Conservation (phyloP, 257 asterid genomes). For the Apocynum venetum region DNA sequence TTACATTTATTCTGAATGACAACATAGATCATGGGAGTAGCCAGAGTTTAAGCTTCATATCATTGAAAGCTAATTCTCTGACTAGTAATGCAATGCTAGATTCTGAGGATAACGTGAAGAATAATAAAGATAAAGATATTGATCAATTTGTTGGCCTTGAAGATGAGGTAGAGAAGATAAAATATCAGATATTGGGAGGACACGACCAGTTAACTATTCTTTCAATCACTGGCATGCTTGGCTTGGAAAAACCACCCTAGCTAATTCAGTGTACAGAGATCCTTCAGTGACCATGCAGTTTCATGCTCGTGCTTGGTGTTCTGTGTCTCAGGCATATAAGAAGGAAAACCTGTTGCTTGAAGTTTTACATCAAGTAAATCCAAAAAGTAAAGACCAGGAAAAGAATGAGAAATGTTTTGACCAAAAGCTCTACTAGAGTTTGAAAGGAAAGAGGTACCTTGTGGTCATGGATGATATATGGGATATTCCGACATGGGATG, state of each 20-base stretch:
- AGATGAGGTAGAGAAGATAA: not conserved
- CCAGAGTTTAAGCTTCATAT: too few species aligned
- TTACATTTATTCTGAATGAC: not conserved
- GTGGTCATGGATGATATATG: slow-evolving; percentile 7
- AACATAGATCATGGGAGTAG: not conserved
- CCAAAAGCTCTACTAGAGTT: not conserved
- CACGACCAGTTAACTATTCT: not conserved
- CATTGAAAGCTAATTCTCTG: not conserved
- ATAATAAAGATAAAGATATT: too few species aligned
- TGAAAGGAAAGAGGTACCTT: not conserved
- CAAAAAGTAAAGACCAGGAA: not conserved
- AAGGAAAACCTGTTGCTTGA: slow-evolving; percentile 2
- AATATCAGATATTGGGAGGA: not conserved
- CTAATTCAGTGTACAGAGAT: not conserved
- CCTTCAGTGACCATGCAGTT: not conserved
- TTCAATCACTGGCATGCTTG: not conserved
- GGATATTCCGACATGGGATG: not conserved
- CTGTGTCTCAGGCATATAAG: not conserved
- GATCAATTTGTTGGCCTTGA: not conserved
- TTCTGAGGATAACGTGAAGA: not conserved
- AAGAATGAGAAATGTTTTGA: not conserved
- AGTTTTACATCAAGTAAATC: not conserved
- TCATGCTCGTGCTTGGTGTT: slow-evolving; percentile 5
- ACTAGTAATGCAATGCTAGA: not conserved
- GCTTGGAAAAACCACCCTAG: slow-evolving; percentile 1